phyloP scores from a whole-genome alignment of 768 basidiomycete species.

The Pleurotus salmoneostramineus region DNA sequence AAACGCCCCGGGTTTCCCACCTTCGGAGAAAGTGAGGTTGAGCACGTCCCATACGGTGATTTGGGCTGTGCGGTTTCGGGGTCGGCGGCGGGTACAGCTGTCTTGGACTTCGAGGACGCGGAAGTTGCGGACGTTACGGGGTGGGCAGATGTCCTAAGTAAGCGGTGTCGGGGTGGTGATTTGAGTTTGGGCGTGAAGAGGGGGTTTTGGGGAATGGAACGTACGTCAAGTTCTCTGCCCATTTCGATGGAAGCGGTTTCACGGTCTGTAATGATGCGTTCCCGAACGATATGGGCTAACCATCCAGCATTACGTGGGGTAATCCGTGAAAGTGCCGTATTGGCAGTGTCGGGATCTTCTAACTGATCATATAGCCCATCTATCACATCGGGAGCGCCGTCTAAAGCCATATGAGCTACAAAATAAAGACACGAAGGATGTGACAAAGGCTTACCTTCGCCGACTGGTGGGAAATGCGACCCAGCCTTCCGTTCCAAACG shows the following conservation, averaged over 20 bases:
- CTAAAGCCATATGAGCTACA: slow-evolving; percentile 16
- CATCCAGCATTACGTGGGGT: slow-evolving; percentile 52
- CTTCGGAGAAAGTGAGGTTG: slow-evolving; percentile 46
- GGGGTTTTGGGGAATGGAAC: slow-evolving; percentile 14
- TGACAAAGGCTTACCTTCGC: slow-evolving; percentile 37
- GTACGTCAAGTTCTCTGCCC: slow-evolving; percentile 69
- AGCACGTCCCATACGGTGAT: slow-evolving; percentile 83
- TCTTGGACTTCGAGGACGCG: slow-evolving; percentile 69
- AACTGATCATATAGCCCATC: slow-evolving; percentile 61
- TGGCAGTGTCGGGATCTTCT: slow-evolving; percentile 50
- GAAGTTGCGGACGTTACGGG: slow-evolving; percentile 73
- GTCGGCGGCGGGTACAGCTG: slow-evolving; percentile 46
- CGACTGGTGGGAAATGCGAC: slow-evolving; percentile 30
- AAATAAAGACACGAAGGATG: not conserved
- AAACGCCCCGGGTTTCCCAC: slow-evolving; percentile 45
- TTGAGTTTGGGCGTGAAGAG: not conserved
- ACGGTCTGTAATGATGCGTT: slow-evolving; percentile 43
- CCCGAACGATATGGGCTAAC: slow-evolving; percentile 51
- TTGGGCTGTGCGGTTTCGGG: slow-evolving; percentile 60
- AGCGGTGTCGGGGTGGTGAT: not conserved
- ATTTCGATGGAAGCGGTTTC: slow-evolving; percentile 56
- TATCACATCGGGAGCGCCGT: slow-evolving; percentile 41
- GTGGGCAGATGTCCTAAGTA: slow-evolving; percentile 58
- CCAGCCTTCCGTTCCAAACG: slow-evolving; percentile 59
- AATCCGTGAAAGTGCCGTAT: slow-evolving; percentile 36